Evolutionary conservation across 768 basidiomycete species (phyloP).

Genomic region (Clathrus columnatus): DNA sequence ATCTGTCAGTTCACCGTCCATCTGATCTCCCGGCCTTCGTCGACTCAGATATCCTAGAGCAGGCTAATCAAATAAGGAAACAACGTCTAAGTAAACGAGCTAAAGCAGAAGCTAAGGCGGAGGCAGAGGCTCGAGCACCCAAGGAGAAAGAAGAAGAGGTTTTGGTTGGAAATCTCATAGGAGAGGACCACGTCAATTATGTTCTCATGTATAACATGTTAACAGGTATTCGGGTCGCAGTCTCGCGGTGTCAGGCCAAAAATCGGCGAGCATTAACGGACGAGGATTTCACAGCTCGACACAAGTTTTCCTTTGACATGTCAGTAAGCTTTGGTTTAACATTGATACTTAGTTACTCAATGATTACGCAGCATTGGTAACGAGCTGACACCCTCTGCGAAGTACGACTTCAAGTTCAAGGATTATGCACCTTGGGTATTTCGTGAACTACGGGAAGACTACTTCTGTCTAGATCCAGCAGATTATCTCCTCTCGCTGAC

Average conservation of each 20-base stretch:
- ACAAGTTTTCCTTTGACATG: conserved; percentile 98
- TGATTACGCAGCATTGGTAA: conserved; percentile 68
- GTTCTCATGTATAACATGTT: conserved; percentile 99
- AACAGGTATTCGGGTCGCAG: conserved; percentile 93
- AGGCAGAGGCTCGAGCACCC: conserved; percentile 40
- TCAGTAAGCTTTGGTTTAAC: conserved; percentile 28
- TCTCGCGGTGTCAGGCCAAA: conserved; percentile 95
- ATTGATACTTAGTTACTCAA: conserved; percentile 6
- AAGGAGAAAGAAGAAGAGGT: conserved; percentile 35
- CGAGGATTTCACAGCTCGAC: conserved; percentile 80
- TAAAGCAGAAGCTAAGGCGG: conserved; percentile 55
- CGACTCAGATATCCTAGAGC: conserved; percentile 75
- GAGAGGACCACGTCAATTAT: conserved; percentile 98
- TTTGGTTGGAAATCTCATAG: conserved; percentile 90
- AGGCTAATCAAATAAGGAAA: conserved; percentile 77
- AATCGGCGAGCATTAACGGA: conserved; percentile 74
- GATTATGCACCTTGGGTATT: conserved; percentile 99
- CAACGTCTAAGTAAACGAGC: conserved; percentile 69
- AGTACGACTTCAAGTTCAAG: conserved; percentile 99
- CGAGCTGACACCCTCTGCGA: conserved; percentile 94
- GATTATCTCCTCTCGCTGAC: conserved; percentile 97
- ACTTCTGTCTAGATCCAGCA: conserved; percentile 92
- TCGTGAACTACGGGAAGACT: conserved; percentile 86
- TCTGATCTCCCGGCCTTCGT: conserved; percentile 44
- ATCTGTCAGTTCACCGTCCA: conserved; percentile 23